Percentiles rank a stretch among this genome's conserved stretches.
phyloP scores from a whole-genome alignment of 169 alveolate genomes.

The Plasmodium falciparum region DNA sequence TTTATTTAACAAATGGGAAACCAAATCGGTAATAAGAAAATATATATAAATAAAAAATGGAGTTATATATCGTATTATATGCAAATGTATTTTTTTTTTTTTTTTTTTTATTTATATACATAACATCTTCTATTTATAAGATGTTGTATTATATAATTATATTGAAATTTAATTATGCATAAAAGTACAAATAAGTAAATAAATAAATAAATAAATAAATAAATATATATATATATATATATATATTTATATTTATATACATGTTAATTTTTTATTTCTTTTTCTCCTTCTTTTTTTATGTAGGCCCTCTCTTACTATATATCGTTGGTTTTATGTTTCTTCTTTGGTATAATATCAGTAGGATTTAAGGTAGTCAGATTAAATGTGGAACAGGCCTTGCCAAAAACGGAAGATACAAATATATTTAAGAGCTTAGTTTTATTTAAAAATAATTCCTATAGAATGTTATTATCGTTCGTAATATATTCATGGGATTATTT shows the following conservation, averaged over 20 bases:
- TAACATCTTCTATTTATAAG: neutral
- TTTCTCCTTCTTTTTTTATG: neutral
- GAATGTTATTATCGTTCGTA: conserved; percentile 65
- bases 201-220: neutral
- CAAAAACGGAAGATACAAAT: conserved; percentile 21
- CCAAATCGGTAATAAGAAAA: conserved; percentile 20
- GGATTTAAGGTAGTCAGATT: conserved; percentile 26
- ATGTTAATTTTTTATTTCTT: neutral
- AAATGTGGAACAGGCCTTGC: conserved; percentile 27
- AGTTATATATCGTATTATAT: neutral
- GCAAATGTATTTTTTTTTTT: neutral
- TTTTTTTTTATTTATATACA: neutral
- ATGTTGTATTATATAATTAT: neutral
- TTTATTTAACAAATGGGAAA: conserved; percentile 68
- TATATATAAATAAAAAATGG: neutral
- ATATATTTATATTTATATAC: conserved; percentile 2
- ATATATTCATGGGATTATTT: conserved; percentile 80
- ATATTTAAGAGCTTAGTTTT: conserved; percentile 26
- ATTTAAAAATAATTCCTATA: conserved; percentile 34
- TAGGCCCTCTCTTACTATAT: conserved; percentile 32
- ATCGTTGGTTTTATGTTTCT: conserved; percentile 30
- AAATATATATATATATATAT: conserved; percentile 19
- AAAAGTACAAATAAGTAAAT: neutral
- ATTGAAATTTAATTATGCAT: neutral
- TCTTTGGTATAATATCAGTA: conserved; percentile 56